Conservation (phyloP, 257 asterid genomes). For the Nicotiana undulata region DNA sequence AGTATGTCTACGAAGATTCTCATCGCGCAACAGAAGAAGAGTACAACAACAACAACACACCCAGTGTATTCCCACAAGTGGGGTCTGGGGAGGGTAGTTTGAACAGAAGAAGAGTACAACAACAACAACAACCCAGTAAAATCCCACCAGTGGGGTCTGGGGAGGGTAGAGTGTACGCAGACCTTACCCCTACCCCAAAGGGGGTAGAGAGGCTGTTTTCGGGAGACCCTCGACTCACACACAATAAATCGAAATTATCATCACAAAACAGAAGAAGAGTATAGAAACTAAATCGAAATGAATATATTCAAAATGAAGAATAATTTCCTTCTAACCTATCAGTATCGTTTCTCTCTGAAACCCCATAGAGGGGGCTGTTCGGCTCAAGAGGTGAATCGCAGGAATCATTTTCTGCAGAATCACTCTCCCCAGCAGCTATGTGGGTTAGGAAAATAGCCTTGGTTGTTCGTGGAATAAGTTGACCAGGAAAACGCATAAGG, state of each 20-base stretch:
- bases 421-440: slow-evolving; percentile 96
- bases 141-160: too few relatives aligned
- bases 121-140: too few relatives aligned
- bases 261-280: neutral
- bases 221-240: too few relatives aligned
- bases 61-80: too few relatives aligned
- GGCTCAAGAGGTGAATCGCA: slow-evolving; percentile 99
- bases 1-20: slow-evolving; percentile 1
- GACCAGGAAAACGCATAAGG: slow-evolving; percentile 89
- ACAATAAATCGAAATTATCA: too few relatives aligned
- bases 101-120: too few relatives aligned
- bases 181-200: too few relatives aligned
- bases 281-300: neutral
- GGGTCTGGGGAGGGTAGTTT: too few relatives aligned
- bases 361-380: slow-evolving; percentile 87
- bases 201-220: too few relatives aligned
- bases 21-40: neutral
- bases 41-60: too few relatives aligned
- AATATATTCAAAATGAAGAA: neutral
- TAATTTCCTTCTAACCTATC: slow-evolving; percentile 44
- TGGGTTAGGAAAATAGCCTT: slow-evolving; percentile 80
- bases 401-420: slow-evolving; percentile 98
- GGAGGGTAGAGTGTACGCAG: too few relatives aligned
- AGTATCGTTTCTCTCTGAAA: slow-evolving; percentile 65
- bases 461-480: slow-evolving; percentile 67